These are phyloP conservation scores for Moricandia moricandioides DNA, from an alignment of 345 rosid species.

Conservation along the genomic window DNA sequence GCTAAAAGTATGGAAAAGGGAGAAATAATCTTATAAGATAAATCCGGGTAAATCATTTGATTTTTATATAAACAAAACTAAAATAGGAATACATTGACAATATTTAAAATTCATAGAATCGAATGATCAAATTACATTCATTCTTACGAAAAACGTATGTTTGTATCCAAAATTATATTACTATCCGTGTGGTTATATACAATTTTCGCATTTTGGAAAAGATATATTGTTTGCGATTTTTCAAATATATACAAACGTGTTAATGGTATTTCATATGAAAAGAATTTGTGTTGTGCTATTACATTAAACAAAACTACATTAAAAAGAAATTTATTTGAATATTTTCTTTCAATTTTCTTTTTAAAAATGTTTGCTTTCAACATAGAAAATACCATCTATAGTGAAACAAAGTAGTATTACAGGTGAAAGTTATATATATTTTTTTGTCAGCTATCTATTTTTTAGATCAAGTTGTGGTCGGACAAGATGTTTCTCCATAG, in stretches of 20 bases:
- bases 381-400: neutral
- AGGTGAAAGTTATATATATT: neutral
- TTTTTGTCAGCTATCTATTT: too few species aligned
- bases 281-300: neutral
- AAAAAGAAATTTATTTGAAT: neutral
- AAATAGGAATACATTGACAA: neutral
- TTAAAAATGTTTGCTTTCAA: neutral
- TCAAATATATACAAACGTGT: neutral
- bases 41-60: neutral
- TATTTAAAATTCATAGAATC: neutral
- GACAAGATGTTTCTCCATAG: too few species aligned
- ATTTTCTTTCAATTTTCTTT: neutral
- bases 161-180: neutral
- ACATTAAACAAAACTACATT: neutral
- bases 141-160: neutral
- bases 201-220: neutral
- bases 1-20: too few species aligned
- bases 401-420: neutral
- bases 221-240: neutral
- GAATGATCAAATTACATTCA: neutral
- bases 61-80: neutral
- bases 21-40: too few species aligned
- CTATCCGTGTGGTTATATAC: neutral
- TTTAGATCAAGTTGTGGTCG: too few species aligned
- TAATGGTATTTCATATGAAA: neutral